Evolutionary conservation across 352 stramenopile genomes (phyloP).

Genomic region (Phytophthora melonis): DNA sequence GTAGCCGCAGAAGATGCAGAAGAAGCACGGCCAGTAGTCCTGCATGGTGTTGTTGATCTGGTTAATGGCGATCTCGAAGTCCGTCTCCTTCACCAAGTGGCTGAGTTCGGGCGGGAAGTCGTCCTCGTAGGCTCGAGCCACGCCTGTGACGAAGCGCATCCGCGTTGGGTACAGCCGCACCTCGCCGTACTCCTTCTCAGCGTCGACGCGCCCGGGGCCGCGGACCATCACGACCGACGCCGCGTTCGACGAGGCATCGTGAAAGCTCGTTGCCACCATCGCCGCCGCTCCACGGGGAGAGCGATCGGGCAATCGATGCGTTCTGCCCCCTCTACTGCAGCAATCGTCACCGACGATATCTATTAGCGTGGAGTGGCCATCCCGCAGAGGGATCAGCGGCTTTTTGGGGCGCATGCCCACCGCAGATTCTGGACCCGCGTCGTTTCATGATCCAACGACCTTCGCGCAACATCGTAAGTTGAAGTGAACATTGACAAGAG

Average conservation of each 20-base stretch:
- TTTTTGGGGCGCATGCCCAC: conserved; percentile 12
- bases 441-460: conserved; percentile 29
- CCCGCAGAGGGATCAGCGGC: not conserved
- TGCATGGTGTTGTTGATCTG: conserved; percentile 89
- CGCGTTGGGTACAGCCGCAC: conserved; percentile 65
- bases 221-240: conserved; percentile 32
- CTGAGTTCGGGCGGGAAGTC: conserved; percentile 69
- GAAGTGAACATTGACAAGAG: no score
- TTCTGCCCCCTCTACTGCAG: not conserved
- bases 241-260: conserved; percentile 33
- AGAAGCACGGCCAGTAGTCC: conserved; percentile 84
- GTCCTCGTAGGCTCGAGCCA: conserved; percentile 78
- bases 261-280: conserved; percentile 46
- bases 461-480: conserved; percentile 19
- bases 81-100: conserved; percentile 60
- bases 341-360: conserved; percentile 11
- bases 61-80: conserved; percentile 81
- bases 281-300: conserved; percentile 6
- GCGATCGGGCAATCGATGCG: not conserved
- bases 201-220: conserved; percentile 7
- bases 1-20: conserved; percentile 81
- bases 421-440: conserved; percentile 24
- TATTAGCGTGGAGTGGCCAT: conserved; percentile 2
- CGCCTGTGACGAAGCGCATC: conserved; percentile 78
- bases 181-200: conserved; percentile 41